Evolutionary conservation across 202 grass and related monocot species (phyloP), one percentile per base, ranked within the genome.

Genomic region (Zoysia matrella): DNA sequence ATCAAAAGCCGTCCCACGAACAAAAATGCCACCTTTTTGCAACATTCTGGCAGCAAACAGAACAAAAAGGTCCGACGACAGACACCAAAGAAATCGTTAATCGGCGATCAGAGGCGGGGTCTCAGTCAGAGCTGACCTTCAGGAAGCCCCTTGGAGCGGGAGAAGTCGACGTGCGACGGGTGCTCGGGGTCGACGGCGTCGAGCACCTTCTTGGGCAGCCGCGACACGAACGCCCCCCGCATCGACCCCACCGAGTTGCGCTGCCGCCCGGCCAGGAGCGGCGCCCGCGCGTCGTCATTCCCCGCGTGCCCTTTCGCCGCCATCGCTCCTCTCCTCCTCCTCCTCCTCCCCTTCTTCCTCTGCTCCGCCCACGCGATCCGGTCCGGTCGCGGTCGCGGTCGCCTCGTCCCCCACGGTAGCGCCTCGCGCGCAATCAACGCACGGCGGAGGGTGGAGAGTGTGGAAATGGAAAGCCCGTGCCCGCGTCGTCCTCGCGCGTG

Each of bases 191-290:
- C 95, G 70, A 95, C 90, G 60, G 82, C 84, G n/a, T 78, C 78
- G 63, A 86, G 88, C 77, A 98, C 85, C 92, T 98, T 98, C 85
- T 86, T 84, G 61, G 95, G 95, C 70, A 98, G 72, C 61, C 85
- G 72, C 47, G 92, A 88, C 50, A 98, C 73, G 80, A 98, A 98
- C 78, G 88, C 86, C 44, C 90, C 84, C 8, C 82, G 81, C 85
- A 98, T 80, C 69, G 88, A 91, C 48, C 73, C 66, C 30, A 95
- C 95, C 55, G 90, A 95, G 85, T 91, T 91, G 41, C 80, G 83
- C 86, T 90, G 64, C 84, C 73, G 40, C 69, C 76, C 65, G 16
- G 77, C 76, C 48, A 94, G 66, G 7, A 94, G 80, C 61, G 91
- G 94, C 82, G 82, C 79, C 87, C 88, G 82, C 73, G 81, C 60